phyloP scores from a whole-genome alignment of 2,329 filamentous ascomycete genomes.

The Trichoderma atroviride region DNA sequence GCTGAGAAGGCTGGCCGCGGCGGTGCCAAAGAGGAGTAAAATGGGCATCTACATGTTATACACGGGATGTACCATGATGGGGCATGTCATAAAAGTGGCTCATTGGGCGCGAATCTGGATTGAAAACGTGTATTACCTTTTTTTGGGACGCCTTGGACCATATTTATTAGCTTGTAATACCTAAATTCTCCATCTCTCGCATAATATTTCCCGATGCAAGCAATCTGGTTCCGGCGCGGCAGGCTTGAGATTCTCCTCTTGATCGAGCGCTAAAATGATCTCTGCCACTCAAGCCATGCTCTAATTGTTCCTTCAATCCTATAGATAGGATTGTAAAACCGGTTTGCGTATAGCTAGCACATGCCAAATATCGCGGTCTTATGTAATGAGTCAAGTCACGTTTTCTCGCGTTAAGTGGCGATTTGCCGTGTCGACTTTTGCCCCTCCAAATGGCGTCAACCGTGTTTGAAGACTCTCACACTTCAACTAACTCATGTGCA shows the following conservation, averaged over 20 bases:
- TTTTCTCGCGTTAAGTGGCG: slow-evolving; percentile 38
- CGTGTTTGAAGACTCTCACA: neutral
- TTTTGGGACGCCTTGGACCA: neutral
- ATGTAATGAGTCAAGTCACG: slow-evolving; percentile 32
- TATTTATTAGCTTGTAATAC: neutral
- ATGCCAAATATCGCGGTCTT: neutral
- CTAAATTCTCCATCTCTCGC: neutral
- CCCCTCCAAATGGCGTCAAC: slow-evolving; percentile 32
- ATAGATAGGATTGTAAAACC: neutral
- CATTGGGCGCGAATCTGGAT: slow-evolving; percentile 7
- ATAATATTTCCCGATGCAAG: neutral
- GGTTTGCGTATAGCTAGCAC: neutral
- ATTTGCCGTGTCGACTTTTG: slow-evolving; percentile 31
- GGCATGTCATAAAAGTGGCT: slow-evolving; percentile 7
- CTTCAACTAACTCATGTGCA: neutral
- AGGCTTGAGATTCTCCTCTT: neutral
- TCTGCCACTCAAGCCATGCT: neutral
- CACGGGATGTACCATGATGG: neutral
- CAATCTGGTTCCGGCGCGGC: neutral
- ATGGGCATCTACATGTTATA: neutral
- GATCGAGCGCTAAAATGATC: neutral
- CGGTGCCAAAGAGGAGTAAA: slow-evolving; percentile 72
- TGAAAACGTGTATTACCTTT: slow-evolving; percentile 15
- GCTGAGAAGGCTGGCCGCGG: slow-evolving; percentile 75
- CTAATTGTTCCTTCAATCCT: neutral